phyloP scores from a whole-genome alignment of 495 filamentous ascomycete species.

The Tuber indicum region DNA sequence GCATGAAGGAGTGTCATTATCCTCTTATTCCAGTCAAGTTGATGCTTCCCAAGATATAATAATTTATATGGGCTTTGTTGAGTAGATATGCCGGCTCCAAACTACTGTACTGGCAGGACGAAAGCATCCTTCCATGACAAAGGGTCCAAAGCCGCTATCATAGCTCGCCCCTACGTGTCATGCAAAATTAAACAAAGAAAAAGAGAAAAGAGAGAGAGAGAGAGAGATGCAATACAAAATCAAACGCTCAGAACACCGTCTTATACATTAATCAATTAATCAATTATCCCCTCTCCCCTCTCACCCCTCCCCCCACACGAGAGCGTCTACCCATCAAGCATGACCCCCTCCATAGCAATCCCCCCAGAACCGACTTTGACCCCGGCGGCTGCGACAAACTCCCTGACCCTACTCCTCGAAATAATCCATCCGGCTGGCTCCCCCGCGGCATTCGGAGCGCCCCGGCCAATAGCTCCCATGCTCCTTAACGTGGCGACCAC shows the following conservation, averaged over 20 bases:
- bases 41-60: not conserved
- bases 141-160: too few relatives aligned
- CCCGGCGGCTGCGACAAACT: not conserved
- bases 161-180: not conserved
- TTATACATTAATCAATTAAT: not conserved
- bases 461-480: slow-evolving; percentile 32
- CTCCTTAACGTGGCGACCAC: slow-evolving; percentile 26
- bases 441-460: not conserved
- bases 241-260: not conserved
- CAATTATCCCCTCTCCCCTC: not conserved
- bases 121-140: too few relatives aligned
- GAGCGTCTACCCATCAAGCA: not conserved
- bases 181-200: not conserved
- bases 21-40: not conserved
- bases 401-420: not conserved
- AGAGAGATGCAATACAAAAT: not conserved
- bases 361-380: not conserved
- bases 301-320: not conserved
- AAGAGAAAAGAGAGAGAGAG: not conserved
- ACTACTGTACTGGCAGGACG: too few relatives aligned
- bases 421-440: not conserved
- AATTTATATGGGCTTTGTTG: not conserved
- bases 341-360: not conserved
- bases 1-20: not conserved
- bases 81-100: too few relatives aligned